A percentile compares a stretch with the other conserved stretches of the same genome.
These are phyloP conservation scores for Pseudogymnoascus sp. DNA, from an alignment of 2,329 filamentous ascomycete species.

Conservation along the genomic window DNA sequence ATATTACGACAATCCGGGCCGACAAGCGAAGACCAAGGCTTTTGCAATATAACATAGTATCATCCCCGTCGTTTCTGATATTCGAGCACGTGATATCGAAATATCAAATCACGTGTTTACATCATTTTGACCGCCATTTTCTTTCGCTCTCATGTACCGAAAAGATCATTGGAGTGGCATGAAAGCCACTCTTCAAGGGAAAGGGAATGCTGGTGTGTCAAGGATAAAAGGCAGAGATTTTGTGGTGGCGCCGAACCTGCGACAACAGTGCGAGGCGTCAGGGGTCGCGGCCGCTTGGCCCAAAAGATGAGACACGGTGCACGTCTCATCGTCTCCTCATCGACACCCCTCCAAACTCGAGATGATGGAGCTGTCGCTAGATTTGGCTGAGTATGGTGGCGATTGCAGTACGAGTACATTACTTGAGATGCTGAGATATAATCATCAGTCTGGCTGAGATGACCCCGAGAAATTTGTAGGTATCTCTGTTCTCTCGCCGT, in stretches of 20 bases:
- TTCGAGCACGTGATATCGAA: background rate
- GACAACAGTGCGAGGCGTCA: background rate
- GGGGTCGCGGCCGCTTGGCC: background rate
- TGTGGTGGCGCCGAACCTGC: background rate
- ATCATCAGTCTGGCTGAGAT: background rate
- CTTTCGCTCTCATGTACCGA: background rate
- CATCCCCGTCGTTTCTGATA: background rate
- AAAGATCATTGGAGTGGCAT: background rate
- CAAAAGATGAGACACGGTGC: background rate
- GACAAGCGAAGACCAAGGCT: background rate
- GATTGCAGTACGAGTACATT: slow-evolving; percentile 14
- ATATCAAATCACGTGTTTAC: background rate
- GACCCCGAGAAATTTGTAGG: background rate
- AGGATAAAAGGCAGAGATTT: background rate
- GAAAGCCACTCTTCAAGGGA: background rate
- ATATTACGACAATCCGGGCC: background rate
- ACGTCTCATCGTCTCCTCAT: slow-evolving; percentile 4
- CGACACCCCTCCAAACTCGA: slow-evolving; percentile 7
- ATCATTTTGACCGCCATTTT: background rate
- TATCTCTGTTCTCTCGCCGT: background rate
- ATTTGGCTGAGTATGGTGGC: background rate
- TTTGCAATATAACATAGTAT: background rate
- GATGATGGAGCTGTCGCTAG: background rate
- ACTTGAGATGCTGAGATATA: background rate
- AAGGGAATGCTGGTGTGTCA: background rate